Percentiles rank a stretch among this genome's conserved stretches.
Evolutionary conservation across 306 rosid genomes (phyloP).

Genomic region (Vachellia collinsii): DNA sequence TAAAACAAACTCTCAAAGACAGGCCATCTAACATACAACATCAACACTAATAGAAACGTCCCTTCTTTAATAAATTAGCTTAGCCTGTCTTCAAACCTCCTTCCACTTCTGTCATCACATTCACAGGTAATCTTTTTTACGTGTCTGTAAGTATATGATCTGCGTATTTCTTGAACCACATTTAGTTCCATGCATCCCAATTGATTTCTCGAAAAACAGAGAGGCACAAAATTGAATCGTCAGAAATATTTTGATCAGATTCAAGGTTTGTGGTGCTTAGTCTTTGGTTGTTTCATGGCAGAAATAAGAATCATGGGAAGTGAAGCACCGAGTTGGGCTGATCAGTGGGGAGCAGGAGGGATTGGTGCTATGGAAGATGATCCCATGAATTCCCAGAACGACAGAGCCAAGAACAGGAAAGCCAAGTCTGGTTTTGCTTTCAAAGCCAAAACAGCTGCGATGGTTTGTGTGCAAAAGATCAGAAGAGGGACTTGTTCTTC

Average conservation of each 20-base stretch:
- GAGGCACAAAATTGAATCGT: background rate
- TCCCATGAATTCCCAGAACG: constrained; percentile 44
- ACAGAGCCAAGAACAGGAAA: constrained; percentile 43
- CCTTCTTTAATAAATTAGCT: constrained; percentile 40
- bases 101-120: background rate
- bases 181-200: background rate
- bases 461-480: constrained; percentile 43
- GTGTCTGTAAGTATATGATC: background rate
- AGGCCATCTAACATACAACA: constrained; percentile 44
- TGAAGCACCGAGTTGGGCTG: constrained; percentile 92
- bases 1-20: constrained; percentile 46
- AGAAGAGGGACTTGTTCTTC: constrained; percentile 63
- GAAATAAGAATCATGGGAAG: constrained; percentile 51
- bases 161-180: background rate
- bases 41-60: constrained; percentile 11
- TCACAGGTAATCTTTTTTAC: constrained; percentile 23
- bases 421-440: constrained; percentile 50
- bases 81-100: constrained; percentile 31
- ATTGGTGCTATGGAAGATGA: constrained; percentile 84
- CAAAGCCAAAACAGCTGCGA: constrained; percentile 42
- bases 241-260: background rate
- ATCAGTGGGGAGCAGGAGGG: constrained; percentile 96
- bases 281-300: background rate
- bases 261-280: background rate
- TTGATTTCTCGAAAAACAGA: background rate